Evolutionary conservation across 352 stramenopile species (phyloP).

Genomic region (Pythium brassicae): DNA sequence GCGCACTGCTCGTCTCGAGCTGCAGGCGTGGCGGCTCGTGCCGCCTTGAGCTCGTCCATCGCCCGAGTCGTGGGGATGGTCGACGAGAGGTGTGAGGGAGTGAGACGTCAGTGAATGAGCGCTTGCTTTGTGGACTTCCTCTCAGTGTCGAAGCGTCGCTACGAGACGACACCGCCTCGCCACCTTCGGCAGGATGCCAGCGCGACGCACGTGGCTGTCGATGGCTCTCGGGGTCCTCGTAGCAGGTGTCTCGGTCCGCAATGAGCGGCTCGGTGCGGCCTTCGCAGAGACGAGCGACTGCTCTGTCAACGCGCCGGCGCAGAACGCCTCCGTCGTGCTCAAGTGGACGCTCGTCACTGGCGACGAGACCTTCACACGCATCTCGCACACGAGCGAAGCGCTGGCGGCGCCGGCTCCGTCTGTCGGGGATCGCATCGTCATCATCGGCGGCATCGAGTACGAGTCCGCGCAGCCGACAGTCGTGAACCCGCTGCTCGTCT

Average conservation of each 20-base stretch:
- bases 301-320: conserved; percentile 3
- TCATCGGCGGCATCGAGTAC: conserved; percentile 68
- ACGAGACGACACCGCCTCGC: background rate
- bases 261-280: no score
- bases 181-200: no score
- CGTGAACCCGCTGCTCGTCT: conserved; percentile 50
- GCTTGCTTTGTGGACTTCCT: no score
- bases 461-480: conserved; percentile 66
- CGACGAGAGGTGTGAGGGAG: no score
- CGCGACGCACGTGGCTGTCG: background rate
- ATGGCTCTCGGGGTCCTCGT: background rate
- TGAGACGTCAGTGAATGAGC: no score
- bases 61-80: no score
- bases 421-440: conserved; percentile 26
- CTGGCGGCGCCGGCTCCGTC: conserved; percentile 11
- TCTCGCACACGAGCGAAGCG: conserved; percentile 40
- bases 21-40: no score
- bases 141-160: no score
- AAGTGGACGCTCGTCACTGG: conserved; percentile 29
- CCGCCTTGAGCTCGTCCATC: no score
- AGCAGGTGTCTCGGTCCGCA: background rate
- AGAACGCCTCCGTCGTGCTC: conserved; percentile 18
- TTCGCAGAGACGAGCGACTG: conserved; percentile 1
- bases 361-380: conserved; percentile 36
- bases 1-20: no score